Conservation (phyloP, 352 stramenopile species). For the Pythium vanterpoolii region DNA sequence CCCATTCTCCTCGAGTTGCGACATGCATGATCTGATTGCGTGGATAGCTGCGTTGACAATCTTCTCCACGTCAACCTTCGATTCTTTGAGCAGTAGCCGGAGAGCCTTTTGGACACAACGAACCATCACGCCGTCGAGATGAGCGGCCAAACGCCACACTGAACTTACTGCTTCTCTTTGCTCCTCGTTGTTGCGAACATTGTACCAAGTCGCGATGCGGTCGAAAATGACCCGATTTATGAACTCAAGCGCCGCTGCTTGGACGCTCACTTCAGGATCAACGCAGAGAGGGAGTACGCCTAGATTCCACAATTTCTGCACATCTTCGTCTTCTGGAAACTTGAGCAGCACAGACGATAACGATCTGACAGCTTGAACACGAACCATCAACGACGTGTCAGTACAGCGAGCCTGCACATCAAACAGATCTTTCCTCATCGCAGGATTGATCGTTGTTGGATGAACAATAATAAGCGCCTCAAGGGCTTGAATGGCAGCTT, state of each 20-base stretch:
- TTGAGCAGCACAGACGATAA: constrained; percentile 73
- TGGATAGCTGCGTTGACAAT: constrained; percentile 58
- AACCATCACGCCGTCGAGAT: constrained; percentile 78
- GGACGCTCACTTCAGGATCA: constrained; percentile 74
- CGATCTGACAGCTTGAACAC: constrained; percentile 80
- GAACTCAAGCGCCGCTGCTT: constrained; percentile 56
- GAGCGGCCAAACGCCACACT: constrained; percentile 61
- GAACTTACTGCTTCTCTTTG: constrained; percentile 29
- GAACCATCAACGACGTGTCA: constrained; percentile 72
- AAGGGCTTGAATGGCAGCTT: constrained; percentile 71
- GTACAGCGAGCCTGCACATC: constrained; percentile 77
- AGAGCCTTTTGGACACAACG: constrained; percentile 72
- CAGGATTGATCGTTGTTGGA: constrained; percentile 40
- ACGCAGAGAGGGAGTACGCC: constrained; percentile 80
- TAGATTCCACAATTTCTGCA: constrained; percentile 81
- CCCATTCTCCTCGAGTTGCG: constrained; percentile 29
- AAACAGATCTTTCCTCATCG: constrained; percentile 59
- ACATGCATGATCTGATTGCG: constrained; percentile 61
- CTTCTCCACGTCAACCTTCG: constrained; percentile 50
- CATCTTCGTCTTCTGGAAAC: constrained; percentile 61
- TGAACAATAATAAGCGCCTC: constrained; percentile 67
- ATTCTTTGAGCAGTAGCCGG: constrained; percentile 61
- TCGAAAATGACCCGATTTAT: constrained; percentile 63
- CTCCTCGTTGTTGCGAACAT: constrained; percentile 30
- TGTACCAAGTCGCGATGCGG: constrained; percentile 59